Conservation (phyloP, 176 grass and related monocot species). For the Dactylis glomerata region DNA sequence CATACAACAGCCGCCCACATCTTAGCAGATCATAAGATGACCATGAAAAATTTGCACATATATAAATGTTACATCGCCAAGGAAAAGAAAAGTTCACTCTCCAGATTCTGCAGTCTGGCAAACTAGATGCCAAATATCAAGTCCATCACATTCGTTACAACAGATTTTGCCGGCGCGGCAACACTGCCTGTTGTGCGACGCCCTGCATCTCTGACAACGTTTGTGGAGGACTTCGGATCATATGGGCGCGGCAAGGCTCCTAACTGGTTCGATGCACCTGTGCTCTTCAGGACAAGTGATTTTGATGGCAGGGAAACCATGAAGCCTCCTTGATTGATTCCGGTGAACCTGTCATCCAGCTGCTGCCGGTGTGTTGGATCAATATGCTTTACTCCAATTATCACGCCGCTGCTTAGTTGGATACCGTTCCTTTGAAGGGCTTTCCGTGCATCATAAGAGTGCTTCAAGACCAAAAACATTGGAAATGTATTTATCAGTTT, state of each 20-base stretch:
- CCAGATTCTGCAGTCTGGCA: slow-evolving; percentile 1
- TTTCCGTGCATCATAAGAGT: slow-evolving; percentile 64
- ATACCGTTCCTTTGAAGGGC: slow-evolving; percentile 82
- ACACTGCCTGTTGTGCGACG: slow-evolving; percentile 41
- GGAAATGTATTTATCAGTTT: slow-evolving; percentile 15
- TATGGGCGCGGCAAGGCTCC: slow-evolving; percentile 52
- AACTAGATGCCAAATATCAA: slow-evolving; percentile 80
- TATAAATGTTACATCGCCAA: slow-evolving; percentile 24
- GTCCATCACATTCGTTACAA: slow-evolving; percentile 77
- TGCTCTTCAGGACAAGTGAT: slow-evolving; percentile 28
- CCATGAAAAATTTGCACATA: slow-evolving; percentile 4
- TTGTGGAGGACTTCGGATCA: slow-evolving; percentile 41
- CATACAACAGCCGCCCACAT: slow-evolving; percentile 15
- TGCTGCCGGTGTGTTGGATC: slow-evolving; percentile 58
- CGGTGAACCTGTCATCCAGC: slow-evolving; percentile 49
- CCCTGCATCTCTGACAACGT: slow-evolving; percentile 32
- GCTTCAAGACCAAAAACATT: slow-evolving; percentile 35
- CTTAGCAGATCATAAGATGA: slow-evolving; percentile 22
- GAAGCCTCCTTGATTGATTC: slow-evolving; percentile 61
- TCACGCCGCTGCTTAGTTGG: slow-evolving; percentile 66
- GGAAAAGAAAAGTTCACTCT: not conserved
- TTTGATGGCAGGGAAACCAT: slow-evolving; percentile 66
- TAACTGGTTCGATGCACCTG: slow-evolving; percentile 36
- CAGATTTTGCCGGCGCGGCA: slow-evolving; percentile 65
- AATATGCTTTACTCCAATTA: slow-evolving; percentile 86